These are phyloP conservation scores for Primulina tabacum DNA, from an alignment of 257 asterid species.

Conservation along the genomic window DNA sequence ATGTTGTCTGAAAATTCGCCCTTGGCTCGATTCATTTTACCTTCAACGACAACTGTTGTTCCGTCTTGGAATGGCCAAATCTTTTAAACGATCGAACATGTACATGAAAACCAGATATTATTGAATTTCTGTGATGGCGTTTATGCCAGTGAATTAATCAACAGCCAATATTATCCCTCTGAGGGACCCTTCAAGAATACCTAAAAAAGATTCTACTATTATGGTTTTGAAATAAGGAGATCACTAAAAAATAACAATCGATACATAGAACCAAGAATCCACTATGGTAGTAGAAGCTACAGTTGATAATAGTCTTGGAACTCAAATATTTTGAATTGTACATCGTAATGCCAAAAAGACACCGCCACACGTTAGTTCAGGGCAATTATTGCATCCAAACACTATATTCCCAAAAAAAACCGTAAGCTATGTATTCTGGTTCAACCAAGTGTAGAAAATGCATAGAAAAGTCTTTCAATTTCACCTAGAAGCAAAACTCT, in stretches of 20 bases:
- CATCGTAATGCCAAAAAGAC: background rate
- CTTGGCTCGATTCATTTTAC: slow-evolving; percentile 78
- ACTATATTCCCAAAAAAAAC: background rate
- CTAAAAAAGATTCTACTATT: slow-evolving; percentile 35
- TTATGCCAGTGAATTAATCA: background rate
- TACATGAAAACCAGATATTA: slow-evolving; percentile 13
- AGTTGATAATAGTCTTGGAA: background rate
- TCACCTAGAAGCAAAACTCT: background rate
- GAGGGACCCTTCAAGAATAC: slow-evolving; percentile 81
- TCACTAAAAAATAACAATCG: background rate
- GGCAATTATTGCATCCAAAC: background rate
- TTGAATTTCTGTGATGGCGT: background rate
- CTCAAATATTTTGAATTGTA: background rate
- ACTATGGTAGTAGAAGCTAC: background rate
- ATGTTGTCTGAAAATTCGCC: slow-evolving; percentile 74
- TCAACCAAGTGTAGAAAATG: background rate
- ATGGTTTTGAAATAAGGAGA: background rate
- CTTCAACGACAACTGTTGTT: slow-evolving; percentile 64
- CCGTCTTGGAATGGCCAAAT: slow-evolving; percentile 90
- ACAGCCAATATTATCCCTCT: too few species aligned
- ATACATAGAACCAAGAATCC: background rate
- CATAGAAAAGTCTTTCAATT: too few species aligned
- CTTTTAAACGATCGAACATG: slow-evolving; percentile 31
- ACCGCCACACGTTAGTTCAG: background rate
- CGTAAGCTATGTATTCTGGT: background rate